Evolutionary conservation across 345 rosid genomes (phyloP), one percentile per base, ranked within the genome.

Genomic region (Conringia planisiliqua): DNA sequence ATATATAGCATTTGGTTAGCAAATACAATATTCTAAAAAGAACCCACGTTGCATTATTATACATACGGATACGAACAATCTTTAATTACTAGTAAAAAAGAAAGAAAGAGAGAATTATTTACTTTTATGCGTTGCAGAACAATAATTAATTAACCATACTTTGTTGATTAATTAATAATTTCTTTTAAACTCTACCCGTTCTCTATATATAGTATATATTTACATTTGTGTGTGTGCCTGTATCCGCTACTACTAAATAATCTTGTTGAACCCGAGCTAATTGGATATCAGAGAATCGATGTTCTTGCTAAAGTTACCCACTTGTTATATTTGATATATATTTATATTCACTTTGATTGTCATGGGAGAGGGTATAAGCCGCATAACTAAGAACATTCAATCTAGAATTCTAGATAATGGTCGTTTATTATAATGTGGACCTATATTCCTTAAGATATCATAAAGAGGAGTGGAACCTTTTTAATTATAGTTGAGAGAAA

Each of bases 381-480:
- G 62, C 68, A 68, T 68, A 67, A 50, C 69, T 50, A 40, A 50
- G 58, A 69, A 54, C 74, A 62, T 62, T 62, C 70, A 24, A 55
- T 69, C 66, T 30, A 54, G 42, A 54, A 24, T 44, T 69, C 66
- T 30, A 54, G 42, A 54, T 39, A 40, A 51, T 40, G 43, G 33
- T 67, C 54, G 14, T 18, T 48, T 68, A 50, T 20, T 50, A 29
- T 39, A 26, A 22, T 48, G 46, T 48, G 35, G 55, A 50, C 39
- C 17, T 61, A 61, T 68, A 22, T 51, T 52, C 63, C 17, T 62
- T 68, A 33, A 10, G 16, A 16, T 68, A 59, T 48, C 38, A 61
- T 11, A 22, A 61, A 51, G 24, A 30, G 7, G 43, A 69, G 64
- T 76, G 65, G 75, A 54, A 59, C 79, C 75, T 54, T 69, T 44